Evolutionary conservation across 306 rosid genomes (phyloP), one percentile per base, ranked within the genome.

Genomic region (Alnus rubra): DNA sequence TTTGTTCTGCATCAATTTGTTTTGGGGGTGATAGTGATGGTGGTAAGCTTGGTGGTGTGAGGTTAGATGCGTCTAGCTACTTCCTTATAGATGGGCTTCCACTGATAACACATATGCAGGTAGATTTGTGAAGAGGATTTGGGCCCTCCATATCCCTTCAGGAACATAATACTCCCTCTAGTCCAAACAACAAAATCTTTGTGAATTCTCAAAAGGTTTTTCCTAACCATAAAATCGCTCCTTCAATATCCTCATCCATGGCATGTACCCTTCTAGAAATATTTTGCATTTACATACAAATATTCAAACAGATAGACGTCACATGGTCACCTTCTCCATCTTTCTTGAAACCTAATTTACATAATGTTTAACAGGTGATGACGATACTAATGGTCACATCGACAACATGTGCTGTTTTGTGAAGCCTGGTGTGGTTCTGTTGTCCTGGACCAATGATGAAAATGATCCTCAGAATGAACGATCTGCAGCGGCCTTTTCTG

Each of bases 381-480:
- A 93, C 74, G 99, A 93, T 82, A 95, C 99, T 18, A 93, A 93
- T 78, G 99, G 99, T 80, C 99, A 95, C 78, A 84, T 93, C 10
- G 99, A 95, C 88, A 95, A 91, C 80, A 88, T 93, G 89, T 95
- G 99, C 84, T 93, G 96, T 82, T 95, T 95, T 74, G 96, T 42
- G 73, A 93, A 85, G 86, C 94, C 99, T 52, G 98, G 98, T 71
- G 93, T 90, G 92, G 89, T 95, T 82, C 75, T 93, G 68, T 82
- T 93, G 83, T 90, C 99, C 15, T 93, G 98, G 99, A 90, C 87
- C 33, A 88, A 93, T 76, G 98, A 93, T 81, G 82, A 91, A 76
- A 80, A 79, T 12, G 99, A 93, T 84, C 98, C 94, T 76, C 98
- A 95, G 86, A 88, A 93, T 67, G 96, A 89, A 81, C 86, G 93